Base-by-base conservation (phyloP, 306 rosid species). In the Pueraria montana region DNA sequence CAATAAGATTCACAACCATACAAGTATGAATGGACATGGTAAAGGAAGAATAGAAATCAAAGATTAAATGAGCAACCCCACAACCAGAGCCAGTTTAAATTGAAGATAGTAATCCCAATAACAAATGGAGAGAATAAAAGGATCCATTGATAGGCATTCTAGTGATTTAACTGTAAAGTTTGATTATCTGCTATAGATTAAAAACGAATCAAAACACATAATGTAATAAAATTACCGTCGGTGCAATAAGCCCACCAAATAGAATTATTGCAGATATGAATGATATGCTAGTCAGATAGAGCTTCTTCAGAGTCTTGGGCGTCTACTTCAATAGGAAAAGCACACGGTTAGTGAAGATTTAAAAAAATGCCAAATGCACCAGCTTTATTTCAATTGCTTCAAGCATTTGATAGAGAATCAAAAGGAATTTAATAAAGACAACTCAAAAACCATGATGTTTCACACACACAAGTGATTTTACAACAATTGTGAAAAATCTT, bases 171-270 rank as follows among this genome's bases (percentile, higher is more conserved):
- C 72, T 16, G 24, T 59, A 34, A 63, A 48, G 13, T 72, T 56
- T 66, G 74, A 66, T 56, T 72, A 13, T 48, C 62, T 46, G 46
- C 40, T 4, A 59, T 46, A 46, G 72, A 77, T 46, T 34, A 56
- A 45, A 82, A 74, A 17, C 17, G 24, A 45, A 53, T 5, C 16
- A 62, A 78, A 77, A 49, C 10, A 46, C 32, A 56, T 4, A 11
- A 50, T n/a, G 53, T 4, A 69, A 82, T 23, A 68, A 77, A 81
- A 90, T 91, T 92, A 96, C 99, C 61, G 92, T 90, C 2, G 99
- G 99, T 68, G 98, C 98, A 82, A 96, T 88, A 67, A 96, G 86
- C 76, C 97, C 98, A 32, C 99, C 99, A 73, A 96, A 96, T 48
- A 91, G 84, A 82, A 96, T 92, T 87, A 92, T 86, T 32, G 89